Base-by-base conservation (phyloP, 108 stramenopile genomes). In the Schizochytrium sp. region DNA sequence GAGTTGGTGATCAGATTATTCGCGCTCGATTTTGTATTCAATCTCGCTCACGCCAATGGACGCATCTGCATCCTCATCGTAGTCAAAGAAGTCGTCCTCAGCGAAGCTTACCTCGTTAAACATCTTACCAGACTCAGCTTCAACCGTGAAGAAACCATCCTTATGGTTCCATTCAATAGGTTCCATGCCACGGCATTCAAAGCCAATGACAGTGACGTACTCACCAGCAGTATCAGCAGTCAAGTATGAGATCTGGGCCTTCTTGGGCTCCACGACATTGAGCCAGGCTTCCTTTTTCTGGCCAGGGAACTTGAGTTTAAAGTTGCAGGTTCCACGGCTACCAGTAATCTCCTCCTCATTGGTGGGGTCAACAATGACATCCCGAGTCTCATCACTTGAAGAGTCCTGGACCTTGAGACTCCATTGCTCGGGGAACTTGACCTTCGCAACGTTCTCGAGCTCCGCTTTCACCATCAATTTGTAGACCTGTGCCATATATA, bases 401-500 rank as follows among this genome's bases (percentile, higher is more conserved):
- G 76, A n/a, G 50, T 46, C 50, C 76, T 83, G 19, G 50, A 83
- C 76, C 8, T 38, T 40, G 17, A 83, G 15, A 28, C 76, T 83
- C 76, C 76, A 83, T 53, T 83, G 76, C 2, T 83, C 76, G 47
- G 76, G 76, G 28, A 83, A 83, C 28, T 50, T 55, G 50, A 83
- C 76, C 76, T 83, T 83, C 5, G 76, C 76, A 2, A 83, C 53
- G 28, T 83, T 83, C 76, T 83, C 76, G 5, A 83, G 76, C 76
- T 83, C 76, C 28, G 76, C 76, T 40, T 83, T 83, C 28, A 83
- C 76, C 50, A 7, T 15, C 1, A 83, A 53, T 53, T 49, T 40
- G 47, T 55, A 55, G 10, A 83, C 76, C 76, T 83, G 76, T 15
- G 28, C 59, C 28, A 28, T 28, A 28, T 28, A 28, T 28, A 28